phyloP scores from a whole-genome alignment of 2,329 filamentous ascomycete genomes.

The Pseudocercospora macadamiae region DNA sequence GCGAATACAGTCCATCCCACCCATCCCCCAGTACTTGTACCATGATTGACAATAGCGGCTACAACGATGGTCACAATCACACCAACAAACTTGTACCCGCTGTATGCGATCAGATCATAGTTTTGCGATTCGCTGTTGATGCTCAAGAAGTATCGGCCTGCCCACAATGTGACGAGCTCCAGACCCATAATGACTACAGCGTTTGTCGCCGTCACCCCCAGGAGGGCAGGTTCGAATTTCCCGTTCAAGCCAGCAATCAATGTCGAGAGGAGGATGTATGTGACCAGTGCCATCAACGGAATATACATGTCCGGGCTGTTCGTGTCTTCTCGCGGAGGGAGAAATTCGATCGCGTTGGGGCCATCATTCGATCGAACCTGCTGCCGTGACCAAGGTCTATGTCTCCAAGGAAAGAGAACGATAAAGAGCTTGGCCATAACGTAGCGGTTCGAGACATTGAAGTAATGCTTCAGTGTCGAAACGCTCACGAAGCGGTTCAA shows the following conservation, averaged over 20 bases:
- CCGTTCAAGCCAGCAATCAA: constrained; percentile 87
- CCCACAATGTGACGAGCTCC: constrained; percentile 87
- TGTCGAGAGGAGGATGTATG: constrained; percentile 92
- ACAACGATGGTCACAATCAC: constrained; percentile 86
- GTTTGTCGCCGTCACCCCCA: constrained; percentile 85
- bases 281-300: constrained; percentile 95
- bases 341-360: constrained; percentile 64
- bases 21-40: constrained; percentile 83
- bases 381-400: constrained; percentile 95
- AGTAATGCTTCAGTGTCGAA: constrained; percentile 94
- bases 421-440: constrained; percentile 91
- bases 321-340: constrained; percentile 90
- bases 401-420: constrained; percentile 95
- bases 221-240: constrained; percentile 89
- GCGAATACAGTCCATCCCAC: constrained; percentile 84
- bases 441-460: constrained; percentile 97
- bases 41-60: constrained; percentile 75
- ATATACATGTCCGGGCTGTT: constrained; percentile 99
- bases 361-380: constrained; percentile 65
- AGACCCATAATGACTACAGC: constrained; percentile 81
- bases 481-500: constrained; percentile 87
- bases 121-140: constrained; percentile 95
- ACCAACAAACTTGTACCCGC: constrained; percentile 97
- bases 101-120: constrained; percentile 92
- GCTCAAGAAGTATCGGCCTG: constrained; percentile 89